Evolutionary conservation across 2,329 filamentous ascomycete species (phyloP).

Genomic region (Colletotrichum salicis): DNA sequence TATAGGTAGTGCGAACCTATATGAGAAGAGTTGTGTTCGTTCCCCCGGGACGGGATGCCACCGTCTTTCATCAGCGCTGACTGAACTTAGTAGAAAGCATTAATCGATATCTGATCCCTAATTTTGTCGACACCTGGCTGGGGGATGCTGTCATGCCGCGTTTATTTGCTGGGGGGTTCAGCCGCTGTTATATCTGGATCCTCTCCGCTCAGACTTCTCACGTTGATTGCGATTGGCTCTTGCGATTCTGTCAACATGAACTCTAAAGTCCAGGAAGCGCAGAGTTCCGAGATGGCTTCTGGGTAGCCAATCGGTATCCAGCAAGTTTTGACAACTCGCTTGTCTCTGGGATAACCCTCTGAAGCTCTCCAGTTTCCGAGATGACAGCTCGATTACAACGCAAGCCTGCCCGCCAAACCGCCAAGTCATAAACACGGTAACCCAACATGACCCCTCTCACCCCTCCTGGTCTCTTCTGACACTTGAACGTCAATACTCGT

Average conservation of each 20-base stretch:
- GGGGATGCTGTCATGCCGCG: background rate
- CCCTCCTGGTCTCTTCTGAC: slow-evolving; percentile 10
- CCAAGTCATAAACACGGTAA: slow-evolving; percentile 5
- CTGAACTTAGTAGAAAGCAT: background rate
- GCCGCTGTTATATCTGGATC: background rate
- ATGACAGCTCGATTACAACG: slow-evolving; percentile 19
- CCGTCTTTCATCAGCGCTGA: slow-evolving; percentile 11
- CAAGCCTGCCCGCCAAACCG: background rate
- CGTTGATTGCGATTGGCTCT: slow-evolving; percentile 7
- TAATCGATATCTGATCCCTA: background rate
- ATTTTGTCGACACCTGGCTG: background rate
- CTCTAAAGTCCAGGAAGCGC: slow-evolving; percentile 1
- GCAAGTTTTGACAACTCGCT: slow-evolving; percentile 2
- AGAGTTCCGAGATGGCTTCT: slow-evolving; percentile 3
- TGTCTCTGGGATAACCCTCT: background rate
- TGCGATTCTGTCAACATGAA: background rate
- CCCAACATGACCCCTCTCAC: background rate
- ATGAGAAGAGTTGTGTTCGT: background rate
- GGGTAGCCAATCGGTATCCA: slow-evolving; percentile 22
- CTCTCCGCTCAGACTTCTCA: background rate
- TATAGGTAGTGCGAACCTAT: background rate
- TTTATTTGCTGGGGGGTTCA: background rate
- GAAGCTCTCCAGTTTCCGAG: background rate
- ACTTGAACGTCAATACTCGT: slow-evolving; percentile 3
- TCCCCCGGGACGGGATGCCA: slow-evolving; percentile 1